Base-by-base conservation (phyloP, 176 grass and related monocot species). In the Themeda triandra region DNA sequence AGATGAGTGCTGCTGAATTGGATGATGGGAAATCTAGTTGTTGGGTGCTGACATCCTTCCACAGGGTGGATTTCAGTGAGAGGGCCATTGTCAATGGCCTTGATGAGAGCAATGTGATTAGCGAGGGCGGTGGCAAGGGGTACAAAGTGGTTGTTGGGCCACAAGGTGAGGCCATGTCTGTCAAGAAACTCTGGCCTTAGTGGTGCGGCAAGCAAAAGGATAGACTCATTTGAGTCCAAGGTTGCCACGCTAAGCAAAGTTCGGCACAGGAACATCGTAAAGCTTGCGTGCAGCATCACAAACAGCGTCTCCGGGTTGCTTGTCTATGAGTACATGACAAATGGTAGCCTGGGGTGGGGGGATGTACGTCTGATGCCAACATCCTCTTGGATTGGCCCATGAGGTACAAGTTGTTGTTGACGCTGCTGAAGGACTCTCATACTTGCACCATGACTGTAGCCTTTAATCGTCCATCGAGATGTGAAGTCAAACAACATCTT, bases 401-500 rank as follows among this genome's bases (percentile, higher is more conserved):
- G 1, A 88, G 93, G 80, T 83, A 90, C 13, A 95, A 90, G 81
- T 98, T 66, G 85, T 77, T 0, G 14, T 95, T 24, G 44, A 90
- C 21, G 92, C 93, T 2, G 96, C 96, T 0, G 92, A 95, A 83
- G 96, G 96, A 4, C 85, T 98, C 48, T 85, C 79, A 15, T 98
- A 98, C 83, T 46, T 98, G 83, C 96, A 98, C 62, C 96, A 98
- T 63, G 96, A 95, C 73, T 95, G 91, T 2, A 83, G 40, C 93
- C 96, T 2, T 69, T 85, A 1, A 92, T 98, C 13, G 75, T 98
- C 25, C 96, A 95, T 71, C 83, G 96, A 63, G 96, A 98, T 60
- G 87, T 98, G 13, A 98, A 98, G 82, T 98, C 96, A 2, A 98
- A 95, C 85, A 98, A 98, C 76, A 98, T 98, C 58, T 29, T 98